Conservation (phyloP, 768 basidiomycete species). For the Leccinum obscurum region DNA sequence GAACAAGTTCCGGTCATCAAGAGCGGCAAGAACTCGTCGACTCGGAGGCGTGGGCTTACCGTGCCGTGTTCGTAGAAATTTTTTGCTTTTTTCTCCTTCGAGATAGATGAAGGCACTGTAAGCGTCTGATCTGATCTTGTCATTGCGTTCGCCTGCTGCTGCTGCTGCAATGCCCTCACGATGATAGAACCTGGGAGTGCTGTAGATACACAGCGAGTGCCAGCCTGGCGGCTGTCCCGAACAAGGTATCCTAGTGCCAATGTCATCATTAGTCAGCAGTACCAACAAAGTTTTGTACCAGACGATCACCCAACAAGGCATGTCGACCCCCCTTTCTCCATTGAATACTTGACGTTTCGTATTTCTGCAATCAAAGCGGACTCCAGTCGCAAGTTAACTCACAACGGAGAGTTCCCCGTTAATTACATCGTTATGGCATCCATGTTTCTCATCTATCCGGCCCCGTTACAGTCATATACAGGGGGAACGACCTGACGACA, state of each 20-base stretch:
- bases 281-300: slow-evolving; percentile 5
- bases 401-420: slow-evolving; percentile 26
- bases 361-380: slow-evolving; percentile 9
- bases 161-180: slow-evolving; percentile 12
- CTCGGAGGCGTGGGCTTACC: slow-evolving; percentile 23
- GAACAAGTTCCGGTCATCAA: slow-evolving; percentile 23
- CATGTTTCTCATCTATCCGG: slow-evolving; percentile 18
- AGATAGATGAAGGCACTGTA: slow-evolving; percentile 23
- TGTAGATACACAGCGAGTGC: not conserved
- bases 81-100: slow-evolving; percentile 30
- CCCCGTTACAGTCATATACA: slow-evolving; percentile 37
- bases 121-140: slow-evolving; percentile 26
- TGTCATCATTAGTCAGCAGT: slow-evolving; percentile 24
- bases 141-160: slow-evolving; percentile 20
- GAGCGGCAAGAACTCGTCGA: slow-evolving; percentile 13
- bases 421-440: slow-evolving; percentile 34
- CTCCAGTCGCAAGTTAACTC: slow-evolving; percentile 8
- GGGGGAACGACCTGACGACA: slow-evolving; percentile 32
- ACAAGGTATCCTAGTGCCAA: not conserved
- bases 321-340: slow-evolving; percentile 14
- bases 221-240: not conserved
- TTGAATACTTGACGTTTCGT: slow-evolving; percentile 13
- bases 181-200: slow-evolving; percentile 21
- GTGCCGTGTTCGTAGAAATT: slow-evolving; percentile 35
- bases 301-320: slow-evolving; percentile 24